A percentile compares a stretch with the other conserved stretches of the same genome.
phyloP scores from a whole-genome alignment of 495 filamentous ascomycete species.

The Trichocladium antarcticum region DNA sequence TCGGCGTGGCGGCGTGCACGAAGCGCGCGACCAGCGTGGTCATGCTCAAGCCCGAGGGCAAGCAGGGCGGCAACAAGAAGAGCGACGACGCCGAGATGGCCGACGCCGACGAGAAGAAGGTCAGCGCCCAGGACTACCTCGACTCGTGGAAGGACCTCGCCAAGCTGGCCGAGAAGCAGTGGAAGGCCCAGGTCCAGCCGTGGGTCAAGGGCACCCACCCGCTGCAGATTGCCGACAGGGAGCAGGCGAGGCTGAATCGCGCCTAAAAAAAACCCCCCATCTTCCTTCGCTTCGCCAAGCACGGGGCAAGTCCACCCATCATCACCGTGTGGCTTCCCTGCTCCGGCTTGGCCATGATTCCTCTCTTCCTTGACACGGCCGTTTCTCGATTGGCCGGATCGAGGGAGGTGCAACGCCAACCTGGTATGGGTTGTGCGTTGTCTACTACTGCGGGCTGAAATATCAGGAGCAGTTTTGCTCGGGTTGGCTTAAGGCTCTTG shows the following conservation, averaged over 20 bases:
- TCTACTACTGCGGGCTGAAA: not conserved
- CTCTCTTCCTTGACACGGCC: not conserved
- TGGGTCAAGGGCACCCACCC: conserved; percentile 27
- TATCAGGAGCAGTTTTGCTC: not conserved
- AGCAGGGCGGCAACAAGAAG: conserved; percentile 44
- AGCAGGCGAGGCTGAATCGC: not conserved
- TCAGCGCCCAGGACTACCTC: conserved; percentile 54
- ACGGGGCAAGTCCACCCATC: not conserved
- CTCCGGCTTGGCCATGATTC: not conserved
- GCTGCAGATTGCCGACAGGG: conserved; percentile 15
- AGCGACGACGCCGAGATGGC: conserved; percentile 36
- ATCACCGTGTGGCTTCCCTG: not conserved
- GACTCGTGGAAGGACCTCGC: conserved; percentile 61
- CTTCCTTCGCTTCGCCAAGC: not conserved
- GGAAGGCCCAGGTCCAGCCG: conserved; percentile 22
- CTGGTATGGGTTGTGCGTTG: not conserved
- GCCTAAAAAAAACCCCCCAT: not conserved
- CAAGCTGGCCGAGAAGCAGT: conserved; percentile 64
- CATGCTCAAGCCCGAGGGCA: conserved; percentile 56
- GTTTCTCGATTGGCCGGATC: not conserved
- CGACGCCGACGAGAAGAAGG: conserved; percentile 35
- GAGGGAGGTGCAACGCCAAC: not conserved
- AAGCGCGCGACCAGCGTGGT: conserved; percentile 93
- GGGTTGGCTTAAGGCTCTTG: conserved; percentile 5
- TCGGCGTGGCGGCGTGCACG: conserved; percentile 81